Conservation (phyloP, 1,284 basidiomycete genomes). For the Cutaneotrichosporon cyanovorans region DNA sequence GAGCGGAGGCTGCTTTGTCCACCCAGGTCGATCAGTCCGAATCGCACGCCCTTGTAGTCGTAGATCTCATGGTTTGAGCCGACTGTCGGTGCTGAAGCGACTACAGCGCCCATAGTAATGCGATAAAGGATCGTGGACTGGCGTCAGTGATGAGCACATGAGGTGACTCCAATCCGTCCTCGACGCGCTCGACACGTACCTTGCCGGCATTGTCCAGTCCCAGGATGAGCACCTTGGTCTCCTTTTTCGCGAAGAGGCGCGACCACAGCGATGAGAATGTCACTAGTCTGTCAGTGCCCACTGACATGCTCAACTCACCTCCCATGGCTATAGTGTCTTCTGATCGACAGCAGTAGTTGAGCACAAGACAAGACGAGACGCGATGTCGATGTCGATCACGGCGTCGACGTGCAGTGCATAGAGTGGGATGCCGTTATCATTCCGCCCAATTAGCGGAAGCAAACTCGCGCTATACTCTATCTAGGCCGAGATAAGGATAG, state of each 20-base stretch:
- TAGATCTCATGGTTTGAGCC: conserved; percentile 47
- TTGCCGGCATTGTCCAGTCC: conserved; percentile 51
- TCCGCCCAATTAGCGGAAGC: conserved; percentile 1
- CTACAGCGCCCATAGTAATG: conserved; percentile 50
- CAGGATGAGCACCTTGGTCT: conserved; percentile 49
- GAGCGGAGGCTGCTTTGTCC: conserved; percentile 48
- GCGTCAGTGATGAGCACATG: neutral
- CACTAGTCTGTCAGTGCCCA: conserved; percentile 20
- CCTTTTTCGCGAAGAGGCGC: conserved; percentile 47
- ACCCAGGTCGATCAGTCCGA: conserved; percentile 49
- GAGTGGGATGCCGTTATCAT: too few species aligned
- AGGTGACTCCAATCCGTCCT: neutral
- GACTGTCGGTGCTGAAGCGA: conserved; percentile 50
- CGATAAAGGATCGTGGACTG: conserved; percentile 49
- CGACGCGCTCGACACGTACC: conserved; percentile 17
- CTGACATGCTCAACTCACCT: conserved; percentile 14
- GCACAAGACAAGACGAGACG: too few species aligned
- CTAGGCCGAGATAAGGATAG: too few species aligned
- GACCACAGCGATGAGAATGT: conserved; percentile 47
- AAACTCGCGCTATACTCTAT: neutral
- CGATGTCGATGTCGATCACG: too few species aligned
- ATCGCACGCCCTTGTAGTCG: conserved; percentile 50
- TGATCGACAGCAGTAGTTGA: neutral
- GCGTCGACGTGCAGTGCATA: too few species aligned
- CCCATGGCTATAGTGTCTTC: conserved; percentile 17